Evolutionary conservation across 1,284 basidiomycete genomes (phyloP), one percentile per base, ranked within the genome.

Genomic region (Cryptococcus sp.): DNA sequence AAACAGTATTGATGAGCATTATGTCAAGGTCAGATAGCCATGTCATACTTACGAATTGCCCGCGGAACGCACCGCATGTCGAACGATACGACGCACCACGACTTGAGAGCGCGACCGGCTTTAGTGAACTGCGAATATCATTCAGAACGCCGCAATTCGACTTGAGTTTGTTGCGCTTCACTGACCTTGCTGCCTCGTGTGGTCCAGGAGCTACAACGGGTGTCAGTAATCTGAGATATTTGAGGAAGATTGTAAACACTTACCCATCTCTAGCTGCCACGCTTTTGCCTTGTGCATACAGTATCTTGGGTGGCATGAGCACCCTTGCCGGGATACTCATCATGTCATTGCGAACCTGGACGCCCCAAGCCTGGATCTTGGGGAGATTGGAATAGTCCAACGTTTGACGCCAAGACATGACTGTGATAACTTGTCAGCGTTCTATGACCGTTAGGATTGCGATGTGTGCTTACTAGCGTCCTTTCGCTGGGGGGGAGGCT

Each of bases 361-460:
- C 50, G 5, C 76, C 79, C 80, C 80, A 82, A 5, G 68, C 62
- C 23, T 65, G 57, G 52, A 78, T 55, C 58, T 74, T 76, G n/a
- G 74, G 70, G 8, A 72, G 59, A 25, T 67, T 64, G 26, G 55
- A 46, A 61, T 75, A 79, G 53, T 66, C 61, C n/a, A 79, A 70
- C 29, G 55, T 65, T 5, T 41, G 26, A 43, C 77, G 64, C 78
- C 78, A 79, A 10, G 58, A 37, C 46, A 64, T 65, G 65, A 78
- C 68, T 73, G 53, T 7, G 15, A 38, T 26, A 15, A 46, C 13
- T 46, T 26, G 38, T 44, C 22, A 26, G 47, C 19, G 2, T 29
- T 22, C 13, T 19, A 48, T 10, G 19, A 10, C n/a, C 13, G 3
- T 17, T 17, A 15, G 38, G 34, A 11, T 8, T 22, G 37, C 15